Evolutionary conservation across 176 grass and related monocot genomes (phyloP), one percentile per base, ranked within the genome.

Genomic region (Olyra latifolia): DNA sequence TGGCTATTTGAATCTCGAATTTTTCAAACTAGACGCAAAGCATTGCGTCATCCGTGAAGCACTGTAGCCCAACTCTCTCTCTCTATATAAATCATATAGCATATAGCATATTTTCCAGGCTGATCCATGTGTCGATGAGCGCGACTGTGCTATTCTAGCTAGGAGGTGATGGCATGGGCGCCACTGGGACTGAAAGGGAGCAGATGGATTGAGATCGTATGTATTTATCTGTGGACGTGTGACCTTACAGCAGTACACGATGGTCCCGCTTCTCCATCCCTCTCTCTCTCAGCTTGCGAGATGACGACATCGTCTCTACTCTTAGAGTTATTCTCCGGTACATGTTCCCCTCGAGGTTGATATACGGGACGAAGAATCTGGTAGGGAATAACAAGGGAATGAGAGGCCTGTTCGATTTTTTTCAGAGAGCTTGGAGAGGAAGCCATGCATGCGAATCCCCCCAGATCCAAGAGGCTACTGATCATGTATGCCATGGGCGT

Each of bases 361-460:
- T 78, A 79, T 72, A 54, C 41, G 15, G 6, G 86, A 79, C 80
- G 56, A 79, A 44, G 74, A 83, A 88, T 83, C 75, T 24, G n/a
- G 7, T 29, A 67, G 47, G 86, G 86, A 67, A 80, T 74, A 80
- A 73, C 29, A 12, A 41, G 76, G 46, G 75, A 82, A 82, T 71
- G 64, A 76, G 78, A 87, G 76, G n/a, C 55, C 63, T 76, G 9
- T 1, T 12, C 56, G 8, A 1, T 55, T 44, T 46, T 22, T 84
- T 15, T 27, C n/a, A 11, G 10, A 40, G 65, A 38, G 73, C 58
- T 72, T 72, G 58, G 49, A 66, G 46, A 27, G 40, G 57, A 83
- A 83, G 45, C 72, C 79, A 82, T 82, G 79, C 72, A 47, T n/a
- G n/a, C n/a, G n/a, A 69, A 4, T 6, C 46, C 41, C 9, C 12